phyloP scores from a whole-genome alignment of 2,329 filamentous ascomycete genomes.

The Paecilomyces formosus region DNA sequence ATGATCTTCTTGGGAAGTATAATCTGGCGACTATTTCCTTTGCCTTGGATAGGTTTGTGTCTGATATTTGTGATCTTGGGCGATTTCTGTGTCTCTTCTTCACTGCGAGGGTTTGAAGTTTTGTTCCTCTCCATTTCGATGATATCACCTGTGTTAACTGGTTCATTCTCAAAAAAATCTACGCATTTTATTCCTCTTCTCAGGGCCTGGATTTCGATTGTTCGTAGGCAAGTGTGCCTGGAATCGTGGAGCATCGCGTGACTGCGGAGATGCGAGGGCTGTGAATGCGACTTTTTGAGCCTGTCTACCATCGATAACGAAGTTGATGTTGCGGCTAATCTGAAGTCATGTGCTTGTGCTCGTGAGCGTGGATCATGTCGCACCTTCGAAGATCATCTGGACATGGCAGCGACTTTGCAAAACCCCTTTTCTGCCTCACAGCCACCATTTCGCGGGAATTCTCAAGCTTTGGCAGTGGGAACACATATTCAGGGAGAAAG shows the following conservation, averaged over 20 bases:
- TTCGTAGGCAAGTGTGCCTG: background rate
- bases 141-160: background rate
- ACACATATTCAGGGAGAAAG: background rate
- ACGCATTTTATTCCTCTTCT: background rate
- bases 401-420: background rate
- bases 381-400: background rate
- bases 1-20: constrained; percentile 6
- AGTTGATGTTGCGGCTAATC: background rate
- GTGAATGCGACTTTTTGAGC: background rate
- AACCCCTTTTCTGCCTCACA: background rate
- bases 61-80: constrained; percentile 5
- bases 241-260: background rate
- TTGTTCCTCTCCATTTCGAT: background rate
- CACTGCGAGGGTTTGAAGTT: constrained; percentile 1
- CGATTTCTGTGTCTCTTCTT: constrained; percentile 1
- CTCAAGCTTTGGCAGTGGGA: background rate
- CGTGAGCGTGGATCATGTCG: background rate
- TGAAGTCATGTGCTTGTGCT: background rate
- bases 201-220: background rate
- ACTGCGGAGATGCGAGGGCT: background rate
- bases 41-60: constrained; percentile 8
- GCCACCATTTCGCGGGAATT: background rate
- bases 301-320: background rate
- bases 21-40: constrained; percentile 12
- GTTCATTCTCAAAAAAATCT: background rate